Conservation (phyloP, 805 yeast species). For the Spathaspora hagerdaliae region DNA sequence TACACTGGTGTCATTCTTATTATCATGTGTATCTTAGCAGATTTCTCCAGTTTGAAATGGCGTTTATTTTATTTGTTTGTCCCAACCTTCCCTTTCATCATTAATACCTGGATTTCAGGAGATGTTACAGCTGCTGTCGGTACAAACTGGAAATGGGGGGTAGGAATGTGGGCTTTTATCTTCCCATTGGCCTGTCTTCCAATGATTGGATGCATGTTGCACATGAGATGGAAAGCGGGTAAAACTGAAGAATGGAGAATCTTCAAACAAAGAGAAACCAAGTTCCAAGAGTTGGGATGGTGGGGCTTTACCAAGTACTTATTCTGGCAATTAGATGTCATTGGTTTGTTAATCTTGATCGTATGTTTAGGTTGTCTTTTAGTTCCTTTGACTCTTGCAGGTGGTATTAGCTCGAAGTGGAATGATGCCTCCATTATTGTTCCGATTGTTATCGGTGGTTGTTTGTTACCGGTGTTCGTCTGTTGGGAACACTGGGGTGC, state of each 20-base stretch:
- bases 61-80: slow-evolving; percentile 61
- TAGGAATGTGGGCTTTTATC: slow-evolving; percentile 78
- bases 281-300: slow-evolving; percentile 30
- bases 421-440: slow-evolving; percentile 56
- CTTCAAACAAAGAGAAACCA: slow-evolving; percentile 36
- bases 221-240: slow-evolving; percentile 53
- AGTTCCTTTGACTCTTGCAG: slow-evolving; percentile 74
- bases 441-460: slow-evolving; percentile 66
- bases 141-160: slow-evolving; percentile 65
- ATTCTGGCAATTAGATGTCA: slow-evolving; percentile 63
- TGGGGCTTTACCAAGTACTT: slow-evolving; percentile 27
- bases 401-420: slow-evolving; percentile 59
- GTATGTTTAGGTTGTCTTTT: slow-evolving; percentile 60
- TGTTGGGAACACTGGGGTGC: slow-evolving; percentile 59
- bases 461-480: slow-evolving; percentile 53
- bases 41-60: slow-evolving; percentile 66
- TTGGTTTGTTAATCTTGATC: slow-evolving; percentile 56
- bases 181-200: slow-evolving; percentile 68
- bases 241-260: slow-evolving; percentile 48
- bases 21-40: slow-evolving; percentile 57
- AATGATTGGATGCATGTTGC: slow-evolving; percentile 46
- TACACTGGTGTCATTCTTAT: slow-evolving; percentile 61
- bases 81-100: slow-evolving; percentile 69
- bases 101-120: slow-evolving; percentile 78
- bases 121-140: slow-evolving; percentile 42